Evolutionary conservation across 1,284 basidiomycete species (phyloP).

Genomic region (Rhizoctonia solani): DNA sequence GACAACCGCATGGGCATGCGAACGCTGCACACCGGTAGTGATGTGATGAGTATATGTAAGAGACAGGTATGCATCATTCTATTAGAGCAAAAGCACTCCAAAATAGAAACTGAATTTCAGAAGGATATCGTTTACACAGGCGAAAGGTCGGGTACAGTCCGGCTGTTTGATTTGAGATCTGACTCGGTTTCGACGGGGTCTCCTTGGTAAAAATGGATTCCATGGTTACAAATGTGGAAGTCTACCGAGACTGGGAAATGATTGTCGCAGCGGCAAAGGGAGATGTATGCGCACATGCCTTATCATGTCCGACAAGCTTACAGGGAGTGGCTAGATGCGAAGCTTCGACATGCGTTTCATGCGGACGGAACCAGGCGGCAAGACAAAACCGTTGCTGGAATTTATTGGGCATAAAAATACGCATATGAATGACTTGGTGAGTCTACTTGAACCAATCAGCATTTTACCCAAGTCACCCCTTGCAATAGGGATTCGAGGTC

Average conservation of each 20-base stretch:
- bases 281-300: neutral
- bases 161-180: constrained; percentile 23
- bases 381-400: constrained; percentile 14
- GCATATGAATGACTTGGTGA: constrained; percentile 26
- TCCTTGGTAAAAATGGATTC: constrained; percentile 24
- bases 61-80: neutral
- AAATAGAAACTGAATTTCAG: neutral
- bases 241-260: constrained; percentile 21
- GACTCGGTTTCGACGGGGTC: constrained; percentile 23
- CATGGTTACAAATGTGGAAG: constrained; percentile 29
- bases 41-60: constrained; percentile 30
- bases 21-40: constrained; percentile 21
- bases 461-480: neutral
- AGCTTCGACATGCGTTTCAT: constrained; percentile 34
- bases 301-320: neutral
- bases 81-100: no score
- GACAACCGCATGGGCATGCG: constrained; percentile 30
- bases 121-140: constrained; percentile 22
- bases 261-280: constrained; percentile 21
- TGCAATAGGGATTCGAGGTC: constrained; percentile 22
- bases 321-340: neutral
- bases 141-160: constrained; percentile 24
- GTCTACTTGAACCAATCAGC: neutral
- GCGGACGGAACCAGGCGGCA: constrained; percentile 15
- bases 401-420: constrained; percentile 19